These are phyloP conservation scores for Arthroderma sp. DNA, from an alignment of 2,329 filamentous ascomycete species.

Conservation along the genomic window DNA sequence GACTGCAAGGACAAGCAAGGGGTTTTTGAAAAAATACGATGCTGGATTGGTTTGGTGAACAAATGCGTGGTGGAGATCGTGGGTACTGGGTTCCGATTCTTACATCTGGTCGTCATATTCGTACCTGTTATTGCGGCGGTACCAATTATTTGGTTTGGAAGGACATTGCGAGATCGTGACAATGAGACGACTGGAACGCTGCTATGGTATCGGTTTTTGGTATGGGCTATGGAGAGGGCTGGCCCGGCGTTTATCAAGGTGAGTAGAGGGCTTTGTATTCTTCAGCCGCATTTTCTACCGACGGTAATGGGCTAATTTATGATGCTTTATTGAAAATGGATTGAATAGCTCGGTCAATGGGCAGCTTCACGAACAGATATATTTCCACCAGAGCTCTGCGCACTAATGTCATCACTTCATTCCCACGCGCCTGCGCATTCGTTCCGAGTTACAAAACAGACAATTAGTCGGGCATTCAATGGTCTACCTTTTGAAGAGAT, in stretches of 20 bases:
- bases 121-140: conserved; percentile 74
- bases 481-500: conserved; percentile 74
- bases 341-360: conserved; percentile 76
- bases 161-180: conserved; percentile 47
- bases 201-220: conserved; percentile 90
- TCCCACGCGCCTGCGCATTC: conserved; percentile 91
- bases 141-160: conserved; percentile 69
- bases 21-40: conserved; percentile 27
- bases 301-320: not conserved
- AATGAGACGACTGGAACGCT: conserved; percentile 69
- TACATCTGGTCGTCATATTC: conserved; percentile 79
- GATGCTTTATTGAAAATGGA: not conserved
- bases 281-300: not conserved
- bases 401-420: conserved; percentile 85
- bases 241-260: conserved; percentile 97
- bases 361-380: conserved; percentile 92
- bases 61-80: conserved; percentile 54
- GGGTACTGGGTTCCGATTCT: conserved; percentile 73
- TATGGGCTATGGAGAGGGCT: conserved; percentile 78
- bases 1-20: not conserved
- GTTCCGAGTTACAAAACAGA: conserved; percentile 62
- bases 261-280: conserved; percentile 5
- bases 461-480: conserved; percentile 67
- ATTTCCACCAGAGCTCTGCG: conserved; percentile 85
- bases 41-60: conserved; percentile 55